Percentiles rank a stretch among this genome's conserved stretches.
Evolutionary conservation across 768 basidiomycete species (phyloP).

Genomic region (Serendipita vermifera): DNA sequence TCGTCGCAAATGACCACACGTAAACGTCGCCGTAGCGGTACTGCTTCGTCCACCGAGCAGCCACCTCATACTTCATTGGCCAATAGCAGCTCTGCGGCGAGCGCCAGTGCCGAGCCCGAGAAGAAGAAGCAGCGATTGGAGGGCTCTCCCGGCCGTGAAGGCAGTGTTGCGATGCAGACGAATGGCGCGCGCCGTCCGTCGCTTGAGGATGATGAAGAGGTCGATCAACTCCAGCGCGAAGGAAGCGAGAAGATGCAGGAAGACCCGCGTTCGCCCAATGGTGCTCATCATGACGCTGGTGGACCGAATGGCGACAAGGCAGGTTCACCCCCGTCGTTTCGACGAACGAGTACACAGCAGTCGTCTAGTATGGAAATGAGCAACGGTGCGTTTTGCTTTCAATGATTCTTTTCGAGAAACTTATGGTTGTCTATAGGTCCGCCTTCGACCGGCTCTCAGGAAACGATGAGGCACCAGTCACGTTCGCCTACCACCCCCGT

Average conservation of each 20-base stretch:
- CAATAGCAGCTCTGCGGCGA: not conserved
- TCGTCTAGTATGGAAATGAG: not conserved
- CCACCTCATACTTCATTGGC: not conserved
- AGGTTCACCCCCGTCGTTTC: not conserved
- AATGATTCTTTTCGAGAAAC: not conserved
- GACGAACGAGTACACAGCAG: not conserved
- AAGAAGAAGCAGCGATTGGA: conserved; percentile 9
- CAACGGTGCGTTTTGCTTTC: not conserved
- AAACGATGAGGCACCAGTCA: conserved; percentile 2
- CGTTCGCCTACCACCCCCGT: not conserved
- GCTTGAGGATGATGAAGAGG: not conserved
- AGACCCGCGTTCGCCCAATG: not conserved
- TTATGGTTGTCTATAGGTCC: too few relatives aligned
- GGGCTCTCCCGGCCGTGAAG: not conserved
- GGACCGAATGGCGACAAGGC: not conserved
- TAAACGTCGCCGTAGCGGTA: not conserved
- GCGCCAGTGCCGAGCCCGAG: not conserved
- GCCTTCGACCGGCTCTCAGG: not conserved
- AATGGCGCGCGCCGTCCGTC: not conserved
- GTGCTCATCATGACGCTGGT: not conserved
- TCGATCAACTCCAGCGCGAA: too few relatives aligned
- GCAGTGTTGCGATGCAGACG: not conserved
- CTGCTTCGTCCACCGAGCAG: not conserved
- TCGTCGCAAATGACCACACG: not conserved
- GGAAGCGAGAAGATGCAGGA: conserved; percentile 4